phyloP scores from a whole-genome alignment of 2,329 filamentous ascomycete species.

The Diaporthe vexans region DNA sequence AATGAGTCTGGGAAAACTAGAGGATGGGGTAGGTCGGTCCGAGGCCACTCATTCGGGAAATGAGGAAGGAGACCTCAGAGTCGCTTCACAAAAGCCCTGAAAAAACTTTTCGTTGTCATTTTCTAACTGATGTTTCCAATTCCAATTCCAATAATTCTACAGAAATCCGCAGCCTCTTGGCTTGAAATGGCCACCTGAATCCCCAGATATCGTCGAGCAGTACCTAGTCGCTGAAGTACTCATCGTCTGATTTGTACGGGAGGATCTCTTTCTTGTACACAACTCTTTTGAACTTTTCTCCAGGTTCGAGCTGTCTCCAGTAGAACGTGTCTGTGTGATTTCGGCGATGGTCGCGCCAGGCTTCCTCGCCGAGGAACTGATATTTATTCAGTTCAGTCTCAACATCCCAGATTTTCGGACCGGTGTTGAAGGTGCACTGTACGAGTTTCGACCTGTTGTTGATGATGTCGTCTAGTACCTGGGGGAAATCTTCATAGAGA shows the following conservation, averaged over 20 bases:
- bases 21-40: no score
- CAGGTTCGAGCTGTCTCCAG: background rate
- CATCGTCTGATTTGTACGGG: background rate
- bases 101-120: no score
- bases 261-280: background rate
- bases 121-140: no score
- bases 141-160: no score
- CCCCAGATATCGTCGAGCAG: no score
- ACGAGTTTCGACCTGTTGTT: background rate
- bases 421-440: constrained; percentile 5
- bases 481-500: background rate
- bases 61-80: no score
- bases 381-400: background rate
- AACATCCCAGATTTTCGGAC: background rate
- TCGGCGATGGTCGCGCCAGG: background rate
- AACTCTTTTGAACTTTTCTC: background rate
- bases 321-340: background rate
- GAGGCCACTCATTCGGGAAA: no score
- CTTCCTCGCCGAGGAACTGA: background rate
- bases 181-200: no score
- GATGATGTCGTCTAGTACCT: background rate
- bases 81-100: no score
- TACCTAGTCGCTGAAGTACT: constrained; percentile 6
- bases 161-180: no score
- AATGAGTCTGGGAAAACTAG: no score